Percentiles rank a stretch among this genome's conserved stretches.
Conservation (phyloP, 2,329 filamentous ascomycete species). For the Fusarium xyrophilum region DNA sequence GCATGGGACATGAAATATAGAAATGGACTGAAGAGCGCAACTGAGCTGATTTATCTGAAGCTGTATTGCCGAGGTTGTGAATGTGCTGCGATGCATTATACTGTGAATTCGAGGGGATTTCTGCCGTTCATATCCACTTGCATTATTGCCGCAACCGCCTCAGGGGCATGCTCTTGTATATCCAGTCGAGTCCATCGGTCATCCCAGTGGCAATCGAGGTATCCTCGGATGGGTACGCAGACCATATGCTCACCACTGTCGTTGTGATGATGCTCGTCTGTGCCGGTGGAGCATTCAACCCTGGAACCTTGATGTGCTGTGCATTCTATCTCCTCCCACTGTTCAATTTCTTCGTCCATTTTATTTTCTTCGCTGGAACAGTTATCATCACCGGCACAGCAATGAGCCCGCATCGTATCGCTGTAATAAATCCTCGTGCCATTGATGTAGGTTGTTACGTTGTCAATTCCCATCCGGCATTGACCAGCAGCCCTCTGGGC, state of each 20-base stretch:
- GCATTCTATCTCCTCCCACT: background rate
- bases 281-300: background rate
- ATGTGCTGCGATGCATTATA: background rate
- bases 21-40: background rate
- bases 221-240: background rate
- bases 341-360: background rate
- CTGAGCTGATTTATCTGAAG: background rate
- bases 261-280: background rate
- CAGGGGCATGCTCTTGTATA: background rate
- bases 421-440: background rate
- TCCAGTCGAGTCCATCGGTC: background rate
- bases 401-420: background rate
- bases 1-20: constrained; percentile 9
- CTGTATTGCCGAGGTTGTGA: background rate
- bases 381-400: background rate
- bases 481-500: background rate
- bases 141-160: background rate
- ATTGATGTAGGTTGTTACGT: background rate
- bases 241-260: background rate
- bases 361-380: background rate
- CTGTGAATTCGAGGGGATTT: background rate
- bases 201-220: background rate
- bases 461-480: background rate
- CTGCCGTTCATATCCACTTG: background rate
- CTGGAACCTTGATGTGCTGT: background rate